Evolutionary conservation across 1,139 yeast species (phyloP).

Genomic region (Nadsonia commutata): DNA sequence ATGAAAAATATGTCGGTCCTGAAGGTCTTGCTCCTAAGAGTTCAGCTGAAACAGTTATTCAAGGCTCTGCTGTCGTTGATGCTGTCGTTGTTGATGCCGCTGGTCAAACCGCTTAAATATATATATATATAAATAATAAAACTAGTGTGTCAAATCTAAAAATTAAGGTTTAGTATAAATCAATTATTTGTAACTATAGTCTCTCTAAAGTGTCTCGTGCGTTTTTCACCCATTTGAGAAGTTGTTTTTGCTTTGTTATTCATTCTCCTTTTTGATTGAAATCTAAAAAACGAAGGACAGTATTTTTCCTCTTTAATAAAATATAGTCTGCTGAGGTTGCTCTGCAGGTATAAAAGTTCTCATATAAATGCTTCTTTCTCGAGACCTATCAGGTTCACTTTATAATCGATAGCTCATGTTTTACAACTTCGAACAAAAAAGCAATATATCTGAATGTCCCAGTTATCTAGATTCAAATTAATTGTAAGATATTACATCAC

Average conservation of each 20-base stretch:
- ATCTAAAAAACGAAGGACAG: too few relatives aligned
- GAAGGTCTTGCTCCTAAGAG: slow-evolving; percentile 22
- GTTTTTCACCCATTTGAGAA: not conserved
- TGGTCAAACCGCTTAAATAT: not conserved
- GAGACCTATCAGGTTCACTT: too few relatives aligned
- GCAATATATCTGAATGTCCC: not conserved
- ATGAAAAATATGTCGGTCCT: slow-evolving; percentile 46
- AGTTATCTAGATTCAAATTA: not conserved
- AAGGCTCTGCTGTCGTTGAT: not conserved
- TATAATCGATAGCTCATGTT: too few relatives aligned
- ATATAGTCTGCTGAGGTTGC: too few relatives aligned
- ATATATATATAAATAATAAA: not conserved
- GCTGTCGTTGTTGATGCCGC: not conserved
- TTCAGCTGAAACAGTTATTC: slow-evolving; percentile 2
- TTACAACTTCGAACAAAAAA: too few relatives aligned
- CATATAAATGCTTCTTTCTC: too few relatives aligned
- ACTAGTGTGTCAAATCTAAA: not conserved
- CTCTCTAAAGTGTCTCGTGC: not conserved
- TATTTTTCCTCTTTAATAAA: too few relatives aligned
- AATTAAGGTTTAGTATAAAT: not conserved
- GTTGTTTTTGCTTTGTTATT: not conserved
- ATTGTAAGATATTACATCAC: not conserved
- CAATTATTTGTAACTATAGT: not conserved
- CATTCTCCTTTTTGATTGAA: too few relatives aligned
- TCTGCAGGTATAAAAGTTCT: too few relatives aligned